Conservation (phyloP, 768 basidiomycete species). For the Lyophyllum decastes region DNA sequence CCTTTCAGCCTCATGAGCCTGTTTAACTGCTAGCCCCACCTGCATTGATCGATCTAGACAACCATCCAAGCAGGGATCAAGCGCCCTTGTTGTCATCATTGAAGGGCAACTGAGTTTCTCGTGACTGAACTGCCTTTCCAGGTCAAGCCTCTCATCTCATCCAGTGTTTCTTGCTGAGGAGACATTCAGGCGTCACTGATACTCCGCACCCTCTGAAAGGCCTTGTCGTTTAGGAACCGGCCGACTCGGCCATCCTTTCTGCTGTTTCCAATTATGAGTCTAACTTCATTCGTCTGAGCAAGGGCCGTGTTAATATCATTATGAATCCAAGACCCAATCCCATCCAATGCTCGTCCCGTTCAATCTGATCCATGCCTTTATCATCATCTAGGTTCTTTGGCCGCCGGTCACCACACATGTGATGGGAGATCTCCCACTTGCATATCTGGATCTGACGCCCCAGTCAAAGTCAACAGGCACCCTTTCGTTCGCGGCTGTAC, state of each 20-base stretch:
- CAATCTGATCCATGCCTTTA: constrained; percentile 2
- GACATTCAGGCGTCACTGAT: neutral
- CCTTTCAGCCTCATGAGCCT: neutral
- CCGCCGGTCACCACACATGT: constrained; percentile 1
- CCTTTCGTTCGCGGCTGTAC: neutral
- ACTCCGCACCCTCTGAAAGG: neutral
- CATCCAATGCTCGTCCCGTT: constrained; percentile 1
- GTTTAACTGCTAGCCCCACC: neutral
- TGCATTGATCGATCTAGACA: neutral
- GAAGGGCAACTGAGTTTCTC: neutral
- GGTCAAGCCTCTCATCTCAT: no score
- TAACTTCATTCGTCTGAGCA: constrained; percentile 8
- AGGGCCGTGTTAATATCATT: constrained; percentile 7
- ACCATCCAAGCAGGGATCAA: neutral
- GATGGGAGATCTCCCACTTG: neutral
- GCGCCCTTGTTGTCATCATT: neutral
- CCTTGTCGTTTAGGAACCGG: neutral
- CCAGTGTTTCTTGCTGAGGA: no score
- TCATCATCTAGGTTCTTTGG: neutral
- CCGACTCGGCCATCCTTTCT: neutral
- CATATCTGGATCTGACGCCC: neutral
- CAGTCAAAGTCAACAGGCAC: constrained; percentile 1
- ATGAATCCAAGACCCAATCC: neutral
- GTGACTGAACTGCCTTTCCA: no score
- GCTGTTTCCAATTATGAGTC: neutral